phyloP scores from a whole-genome alignment of 2,329 filamentous ascomycete species.

The Hypomyces perniciosus region DNA sequence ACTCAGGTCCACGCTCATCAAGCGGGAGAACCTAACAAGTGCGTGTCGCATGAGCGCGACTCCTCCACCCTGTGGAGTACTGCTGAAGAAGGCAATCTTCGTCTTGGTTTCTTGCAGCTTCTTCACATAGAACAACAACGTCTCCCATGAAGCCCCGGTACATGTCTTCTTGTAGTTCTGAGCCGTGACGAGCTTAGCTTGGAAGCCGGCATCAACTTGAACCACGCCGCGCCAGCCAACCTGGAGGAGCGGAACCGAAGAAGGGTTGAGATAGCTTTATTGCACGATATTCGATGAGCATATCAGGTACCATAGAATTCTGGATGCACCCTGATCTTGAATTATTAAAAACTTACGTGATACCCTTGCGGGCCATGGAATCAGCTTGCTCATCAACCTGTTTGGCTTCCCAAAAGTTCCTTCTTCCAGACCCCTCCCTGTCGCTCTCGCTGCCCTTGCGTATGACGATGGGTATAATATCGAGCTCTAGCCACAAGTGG shows the following conservation, averaged over 20 bases:
- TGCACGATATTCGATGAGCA: neutral
- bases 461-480: slow-evolving; percentile 67
- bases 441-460: slow-evolving; percentile 37
- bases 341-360: slow-evolving; percentile 49
- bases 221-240: slow-evolving; percentile 64
- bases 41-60: slow-evolving; percentile 79
- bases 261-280: slow-evolving; percentile 65
- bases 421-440: slow-evolving; percentile 21
- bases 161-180: slow-evolving; percentile 58
- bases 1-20: slow-evolving; percentile 61
- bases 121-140: slow-evolving; percentile 56
- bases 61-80: slow-evolving; percentile 75
- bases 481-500: slow-evolving; percentile 68
- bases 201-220: slow-evolving; percentile 62
- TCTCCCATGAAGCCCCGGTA: slow-evolving; percentile 55
- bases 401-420: slow-evolving; percentile 46
- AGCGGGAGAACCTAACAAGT: slow-evolving; percentile 62
- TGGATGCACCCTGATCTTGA: neutral
- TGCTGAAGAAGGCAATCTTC: slow-evolving; percentile 73
- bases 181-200: slow-evolving; percentile 51
- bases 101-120: slow-evolving; percentile 57
- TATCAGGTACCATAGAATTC: neutral
- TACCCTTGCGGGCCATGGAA: slow-evolving; percentile 72
- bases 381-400: slow-evolving; percentile 76
- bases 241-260: slow-evolving; percentile 60